phyloP scores from a whole-genome alignment of 2,329 filamentous ascomycete species.

The Penicillium sp. region DNA sequence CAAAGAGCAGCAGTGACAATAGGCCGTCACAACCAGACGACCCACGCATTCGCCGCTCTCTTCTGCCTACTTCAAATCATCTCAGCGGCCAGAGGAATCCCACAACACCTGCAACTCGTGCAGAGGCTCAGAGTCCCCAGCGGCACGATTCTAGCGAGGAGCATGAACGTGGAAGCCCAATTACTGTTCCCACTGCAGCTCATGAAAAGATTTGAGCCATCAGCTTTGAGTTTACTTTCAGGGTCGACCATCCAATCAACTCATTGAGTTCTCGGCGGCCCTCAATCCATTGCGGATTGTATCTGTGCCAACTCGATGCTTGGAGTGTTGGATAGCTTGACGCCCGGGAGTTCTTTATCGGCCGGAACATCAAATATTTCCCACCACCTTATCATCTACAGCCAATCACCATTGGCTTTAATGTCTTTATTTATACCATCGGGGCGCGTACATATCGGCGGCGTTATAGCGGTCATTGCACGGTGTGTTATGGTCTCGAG shows the following conservation, averaged over 20 bases:
- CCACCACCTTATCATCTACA: no score
- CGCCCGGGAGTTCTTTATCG: no score
- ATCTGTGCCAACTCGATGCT: not conserved
- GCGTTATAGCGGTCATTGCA: not conserved
- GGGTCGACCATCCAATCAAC: not conserved
- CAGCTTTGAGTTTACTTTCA: not conserved
- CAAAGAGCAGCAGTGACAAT: conserved; percentile 29
- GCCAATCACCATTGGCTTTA: not conserved
- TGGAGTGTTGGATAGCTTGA: not conserved
- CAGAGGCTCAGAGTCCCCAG: conserved; percentile 3
- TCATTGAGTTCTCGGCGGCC: no score
- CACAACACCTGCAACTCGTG: conserved; percentile 10
- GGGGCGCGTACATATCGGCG: not conserved
- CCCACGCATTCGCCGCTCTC: conserved; percentile 26
- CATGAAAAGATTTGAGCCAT: conserved; percentile 5
- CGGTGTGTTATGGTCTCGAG: not conserved
- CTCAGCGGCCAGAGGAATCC: conserved; percentile 11
- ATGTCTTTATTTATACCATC: conserved; percentile 1
- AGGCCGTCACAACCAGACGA: conserved; percentile 18
- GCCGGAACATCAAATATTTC: no score
- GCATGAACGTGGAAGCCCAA: conserved; percentile 16
- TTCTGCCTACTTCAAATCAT: conserved; percentile 16
- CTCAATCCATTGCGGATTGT: not conserved
- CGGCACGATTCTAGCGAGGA: not conserved
- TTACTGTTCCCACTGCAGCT: conserved; percentile 20